Percentiles rank a stretch among this genome's conserved stretches.
phyloP scores from a whole-genome alignment of 2,329 filamentous ascomycete species.

The Magnaporthales sp. region DNA sequence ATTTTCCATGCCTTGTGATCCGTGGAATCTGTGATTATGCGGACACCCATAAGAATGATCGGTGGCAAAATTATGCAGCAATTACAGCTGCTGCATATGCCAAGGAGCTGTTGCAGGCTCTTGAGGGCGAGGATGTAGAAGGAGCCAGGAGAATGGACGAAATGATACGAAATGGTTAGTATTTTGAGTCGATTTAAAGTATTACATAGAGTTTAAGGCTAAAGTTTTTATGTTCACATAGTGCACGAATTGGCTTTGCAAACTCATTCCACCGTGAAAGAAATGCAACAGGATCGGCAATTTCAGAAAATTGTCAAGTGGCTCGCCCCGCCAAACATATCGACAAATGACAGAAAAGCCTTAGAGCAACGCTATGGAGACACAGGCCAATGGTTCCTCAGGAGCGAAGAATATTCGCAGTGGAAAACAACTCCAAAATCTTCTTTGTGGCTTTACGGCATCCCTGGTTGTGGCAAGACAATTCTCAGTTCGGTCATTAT shows the following conservation, averaged over 20 bases:
- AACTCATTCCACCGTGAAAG: neutral
- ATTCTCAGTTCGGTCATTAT: neutral
- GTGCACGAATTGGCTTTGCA: neutral
- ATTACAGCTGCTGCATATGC: neutral
- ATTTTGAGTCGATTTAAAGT: neutral
- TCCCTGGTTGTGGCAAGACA: neutral
- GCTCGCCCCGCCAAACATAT: neutral
- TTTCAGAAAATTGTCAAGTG: neutral
- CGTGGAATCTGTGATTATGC: neutral
- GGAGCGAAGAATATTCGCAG: neutral
- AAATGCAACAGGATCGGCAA: neutral
- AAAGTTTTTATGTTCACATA: neutral
- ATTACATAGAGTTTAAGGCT: neutral
- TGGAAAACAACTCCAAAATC: neutral
- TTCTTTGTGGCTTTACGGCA: neutral
- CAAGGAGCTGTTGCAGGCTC: neutral
- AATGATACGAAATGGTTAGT: neutral
- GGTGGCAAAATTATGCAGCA: neutral
- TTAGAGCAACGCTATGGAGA: neutral
- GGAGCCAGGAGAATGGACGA: neutral
- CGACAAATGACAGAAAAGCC: neutral
- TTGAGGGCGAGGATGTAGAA: neutral
- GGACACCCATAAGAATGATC: neutral
- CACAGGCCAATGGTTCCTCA: neutral
- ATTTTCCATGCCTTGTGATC: neutral